Conservation (phyloP, 2,329 filamentous ascomycete genomes). For the Ilyonectria destructans region DNA sequence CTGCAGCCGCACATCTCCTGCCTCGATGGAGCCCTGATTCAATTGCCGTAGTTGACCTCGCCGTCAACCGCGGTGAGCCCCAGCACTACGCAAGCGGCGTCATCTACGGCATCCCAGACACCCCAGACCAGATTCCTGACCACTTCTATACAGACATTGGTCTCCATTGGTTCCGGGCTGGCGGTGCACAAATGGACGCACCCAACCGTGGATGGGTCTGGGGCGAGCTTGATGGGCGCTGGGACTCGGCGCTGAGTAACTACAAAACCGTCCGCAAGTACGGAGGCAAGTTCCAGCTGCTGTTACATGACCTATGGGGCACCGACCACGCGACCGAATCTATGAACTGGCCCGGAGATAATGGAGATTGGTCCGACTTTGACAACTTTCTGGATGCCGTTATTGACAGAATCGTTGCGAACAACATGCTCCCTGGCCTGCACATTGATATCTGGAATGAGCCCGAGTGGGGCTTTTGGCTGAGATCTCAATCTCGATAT, state of each 20-base stretch:
- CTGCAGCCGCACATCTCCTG: neutral
- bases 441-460: conserved; percentile 18
- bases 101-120: conserved; percentile 14
- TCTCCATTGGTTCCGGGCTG: conserved; percentile 1
- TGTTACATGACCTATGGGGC: conserved; percentile 10
- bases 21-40: conserved; percentile 1
- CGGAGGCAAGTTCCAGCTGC: conserved; percentile 9
- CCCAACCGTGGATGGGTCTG: conserved; percentile 6
- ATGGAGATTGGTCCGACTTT: conserved; percentile 7
- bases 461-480: conserved; percentile 11
- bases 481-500: conserved; percentile 1
- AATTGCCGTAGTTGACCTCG: conserved; percentile 2
- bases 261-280: conserved; percentile 13
- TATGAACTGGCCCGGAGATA: conserved; percentile 8
- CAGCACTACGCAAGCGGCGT: conserved; percentile 7
- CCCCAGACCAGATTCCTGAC: conserved; percentile 6
- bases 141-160: conserved; percentile 19
- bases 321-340: conserved; percentile 1
- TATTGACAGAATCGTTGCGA: conserved; percentile 6
- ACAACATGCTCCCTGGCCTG: conserved; percentile 1
- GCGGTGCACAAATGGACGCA: neutral
- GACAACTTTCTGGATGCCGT: neutral
- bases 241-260: conserved; percentile 8
- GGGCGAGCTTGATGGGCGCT: conserved; percentile 3
- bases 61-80: conserved; percentile 1